Percentiles rank a stretch among this genome's conserved stretches.
Evolutionary conservation across 179 eudicot genomes (phyloP).

Genomic region (Heliamphora pulchella): DNA sequence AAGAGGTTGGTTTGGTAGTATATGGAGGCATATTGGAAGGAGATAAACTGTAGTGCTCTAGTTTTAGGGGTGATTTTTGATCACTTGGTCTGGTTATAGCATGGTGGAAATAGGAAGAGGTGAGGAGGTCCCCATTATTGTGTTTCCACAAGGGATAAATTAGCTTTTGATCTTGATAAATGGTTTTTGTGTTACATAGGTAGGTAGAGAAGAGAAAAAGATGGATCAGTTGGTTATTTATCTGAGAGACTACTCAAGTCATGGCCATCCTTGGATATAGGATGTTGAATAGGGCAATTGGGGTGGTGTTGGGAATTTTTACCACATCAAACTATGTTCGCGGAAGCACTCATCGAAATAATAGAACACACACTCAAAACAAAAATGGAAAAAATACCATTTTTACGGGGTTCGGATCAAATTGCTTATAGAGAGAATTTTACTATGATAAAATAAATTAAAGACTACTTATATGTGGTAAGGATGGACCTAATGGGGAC

Average conservation of each 20-base stretch:
- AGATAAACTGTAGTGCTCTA: background rate
- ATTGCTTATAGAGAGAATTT: no score
- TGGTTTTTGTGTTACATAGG: no score
- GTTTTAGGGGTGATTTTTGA: background rate
- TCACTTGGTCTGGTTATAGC: background rate
- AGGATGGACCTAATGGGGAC: no score
- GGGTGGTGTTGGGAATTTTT: no score
- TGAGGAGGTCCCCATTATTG: background rate
- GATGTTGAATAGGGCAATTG: background rate
- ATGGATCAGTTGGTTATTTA: background rate
- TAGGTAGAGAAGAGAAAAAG: background rate
- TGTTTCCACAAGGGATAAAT: background rate
- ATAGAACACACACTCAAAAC: no score
- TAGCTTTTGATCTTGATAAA: no score
- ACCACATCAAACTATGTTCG: no score
- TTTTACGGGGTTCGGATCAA: no score
- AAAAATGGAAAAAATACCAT: no score
- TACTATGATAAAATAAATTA: no score
- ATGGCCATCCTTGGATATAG: constrained; percentile 8
- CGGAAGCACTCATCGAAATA: no score
- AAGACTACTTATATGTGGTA: no score
- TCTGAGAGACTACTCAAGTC: background rate
- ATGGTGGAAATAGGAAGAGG: background rate
- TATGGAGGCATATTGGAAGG: background rate
- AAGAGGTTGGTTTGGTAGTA: background rate